These are phyloP conservation scores for Pyrenula aspistea DNA, from an alignment of 495 filamentous ascomycete species.

Conservation along the genomic window DNA sequence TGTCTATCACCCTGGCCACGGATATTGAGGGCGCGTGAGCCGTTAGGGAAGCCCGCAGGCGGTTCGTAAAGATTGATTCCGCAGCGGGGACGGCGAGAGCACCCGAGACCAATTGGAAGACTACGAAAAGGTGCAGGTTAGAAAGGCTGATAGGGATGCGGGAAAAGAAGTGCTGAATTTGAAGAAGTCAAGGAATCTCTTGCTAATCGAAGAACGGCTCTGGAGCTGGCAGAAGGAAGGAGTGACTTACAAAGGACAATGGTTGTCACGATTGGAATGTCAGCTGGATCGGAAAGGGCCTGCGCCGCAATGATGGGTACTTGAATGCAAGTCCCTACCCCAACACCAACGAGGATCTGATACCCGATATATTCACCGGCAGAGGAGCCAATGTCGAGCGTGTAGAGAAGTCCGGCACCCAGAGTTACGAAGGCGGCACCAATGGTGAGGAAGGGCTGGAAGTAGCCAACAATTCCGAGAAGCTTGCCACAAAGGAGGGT, in stretches of 20 bases:
- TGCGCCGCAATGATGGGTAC: not conserved
- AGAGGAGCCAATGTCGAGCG: conserved; percentile 32
- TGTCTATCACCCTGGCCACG: conserved; percentile 24
- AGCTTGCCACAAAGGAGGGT: not conserved
- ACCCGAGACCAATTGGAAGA: conserved; percentile 31
- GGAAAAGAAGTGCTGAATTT: too few species aligned
- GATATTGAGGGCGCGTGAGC: conserved; percentile 26
- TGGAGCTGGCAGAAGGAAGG: conserved; percentile 7
- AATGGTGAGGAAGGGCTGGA: not conserved
- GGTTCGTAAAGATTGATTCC: conserved; percentile 33
- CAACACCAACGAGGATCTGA: conserved; percentile 44
- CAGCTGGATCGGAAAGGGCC: not conserved
- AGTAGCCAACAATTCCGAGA: not conserved
- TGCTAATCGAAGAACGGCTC: not conserved
- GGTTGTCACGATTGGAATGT: not conserved
- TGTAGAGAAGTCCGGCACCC: conserved; percentile 51
- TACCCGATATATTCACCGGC: conserved; percentile 48
- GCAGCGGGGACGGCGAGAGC: conserved; percentile 32
- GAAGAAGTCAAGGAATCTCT: too few species aligned
- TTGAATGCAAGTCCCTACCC: conserved; percentile 3
- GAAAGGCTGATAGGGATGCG: too few species aligned
- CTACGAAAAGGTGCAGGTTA: conserved; percentile 4
- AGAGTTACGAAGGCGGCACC: conserved; percentile 40
- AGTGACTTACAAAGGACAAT: not conserved
- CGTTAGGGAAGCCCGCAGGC: conserved; percentile 20